Percentiles rank a stretch among this genome's conserved stretches.
These are phyloP conservation scores for Cucurbita moschata DNA, from an alignment of 306 rosid genomes.

Conservation along the genomic window DNA sequence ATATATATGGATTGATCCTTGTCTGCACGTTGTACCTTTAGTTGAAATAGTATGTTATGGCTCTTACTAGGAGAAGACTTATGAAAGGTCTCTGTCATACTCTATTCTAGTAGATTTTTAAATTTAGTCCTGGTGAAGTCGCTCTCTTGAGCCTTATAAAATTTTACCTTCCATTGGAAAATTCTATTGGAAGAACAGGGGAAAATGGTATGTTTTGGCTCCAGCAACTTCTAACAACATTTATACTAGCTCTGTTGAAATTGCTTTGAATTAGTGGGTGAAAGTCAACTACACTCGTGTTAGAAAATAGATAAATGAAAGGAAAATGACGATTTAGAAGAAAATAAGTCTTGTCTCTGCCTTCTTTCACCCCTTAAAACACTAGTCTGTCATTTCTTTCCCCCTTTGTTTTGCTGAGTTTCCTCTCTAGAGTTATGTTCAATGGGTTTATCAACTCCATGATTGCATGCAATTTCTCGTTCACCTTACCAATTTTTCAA, in stretches of 20 bases:
- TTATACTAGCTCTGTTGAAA: neutral
- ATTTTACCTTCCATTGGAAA: neutral
- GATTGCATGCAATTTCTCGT: neutral
- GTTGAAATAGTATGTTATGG: neutral
- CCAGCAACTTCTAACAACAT: neutral
- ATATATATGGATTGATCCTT: neutral
- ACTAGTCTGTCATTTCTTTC: neutral
- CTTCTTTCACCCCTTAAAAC: neutral
- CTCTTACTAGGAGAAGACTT: neutral
- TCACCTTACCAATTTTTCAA: neutral
- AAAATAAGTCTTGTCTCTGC: neutral
- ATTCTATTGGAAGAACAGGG: neutral
- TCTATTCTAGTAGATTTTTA: neutral
- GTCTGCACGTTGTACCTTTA: neutral
- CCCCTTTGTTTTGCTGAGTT: neutral
- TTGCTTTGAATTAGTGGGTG: neutral
- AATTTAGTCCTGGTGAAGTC: no score
- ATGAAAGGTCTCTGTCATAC: neutral
- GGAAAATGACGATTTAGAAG: neutral
- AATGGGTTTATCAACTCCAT: neutral
- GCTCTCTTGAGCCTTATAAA: neutral
- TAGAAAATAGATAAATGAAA: neutral
- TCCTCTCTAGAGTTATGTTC: neutral
- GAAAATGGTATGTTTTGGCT: neutral
- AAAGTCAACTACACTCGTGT: neutral